phyloP scores from a whole-genome alignment of 164 flowering plant species.

The Litsea cubeba region DNA sequence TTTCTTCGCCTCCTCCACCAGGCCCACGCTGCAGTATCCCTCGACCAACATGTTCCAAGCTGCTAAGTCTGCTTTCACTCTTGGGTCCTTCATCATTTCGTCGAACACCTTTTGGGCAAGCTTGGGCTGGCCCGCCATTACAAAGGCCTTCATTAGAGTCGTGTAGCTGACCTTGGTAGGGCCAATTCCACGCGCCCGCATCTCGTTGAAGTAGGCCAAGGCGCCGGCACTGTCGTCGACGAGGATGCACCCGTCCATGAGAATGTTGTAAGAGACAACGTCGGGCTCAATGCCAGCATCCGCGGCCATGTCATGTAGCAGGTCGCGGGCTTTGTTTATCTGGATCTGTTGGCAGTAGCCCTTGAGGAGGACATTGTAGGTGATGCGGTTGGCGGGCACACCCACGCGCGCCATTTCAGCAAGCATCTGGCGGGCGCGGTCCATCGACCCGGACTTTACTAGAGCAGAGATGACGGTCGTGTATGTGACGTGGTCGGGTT shows the following conservation, averaged over 20 bases:
- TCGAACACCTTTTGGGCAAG: conserved; percentile 75
- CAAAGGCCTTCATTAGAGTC: conserved; percentile 94
- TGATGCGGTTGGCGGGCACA: conserved; percentile 77
- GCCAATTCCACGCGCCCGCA: conserved; percentile 72
- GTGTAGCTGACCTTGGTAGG: conserved; percentile 96
- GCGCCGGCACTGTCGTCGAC: conserved; percentile 88
- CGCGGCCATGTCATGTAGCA: conserved; percentile 61
- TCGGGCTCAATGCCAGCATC: conserved; percentile 62
- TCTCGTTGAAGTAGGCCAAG: conserved; percentile 76
- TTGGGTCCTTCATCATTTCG: conserved; percentile 77
- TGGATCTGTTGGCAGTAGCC: conserved; percentile 89
- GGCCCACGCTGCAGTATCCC: conserved; percentile 71
- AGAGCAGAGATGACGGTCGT: conserved; percentile 87
- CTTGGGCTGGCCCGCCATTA: conserved; percentile 77
- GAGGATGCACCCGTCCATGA: conserved; percentile 83
- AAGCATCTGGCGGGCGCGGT: conserved; percentile 70
- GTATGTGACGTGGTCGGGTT: conserved; percentile 87
- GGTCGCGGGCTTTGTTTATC: conserved; percentile 67
- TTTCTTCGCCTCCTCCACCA: conserved; percentile 74
- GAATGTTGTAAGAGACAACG: conserved; percentile 85
- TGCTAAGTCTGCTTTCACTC: conserved; percentile 72
- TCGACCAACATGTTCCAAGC: conserved; percentile 98
- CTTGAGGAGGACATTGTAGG: conserved; percentile 85
- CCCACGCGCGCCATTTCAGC: conserved; percentile 70
- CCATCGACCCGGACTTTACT: conserved; percentile 77